Conservation (phyloP, 2,329 filamentous ascomycete genomes). For the Zymoseptoria passerinii region DNA sequence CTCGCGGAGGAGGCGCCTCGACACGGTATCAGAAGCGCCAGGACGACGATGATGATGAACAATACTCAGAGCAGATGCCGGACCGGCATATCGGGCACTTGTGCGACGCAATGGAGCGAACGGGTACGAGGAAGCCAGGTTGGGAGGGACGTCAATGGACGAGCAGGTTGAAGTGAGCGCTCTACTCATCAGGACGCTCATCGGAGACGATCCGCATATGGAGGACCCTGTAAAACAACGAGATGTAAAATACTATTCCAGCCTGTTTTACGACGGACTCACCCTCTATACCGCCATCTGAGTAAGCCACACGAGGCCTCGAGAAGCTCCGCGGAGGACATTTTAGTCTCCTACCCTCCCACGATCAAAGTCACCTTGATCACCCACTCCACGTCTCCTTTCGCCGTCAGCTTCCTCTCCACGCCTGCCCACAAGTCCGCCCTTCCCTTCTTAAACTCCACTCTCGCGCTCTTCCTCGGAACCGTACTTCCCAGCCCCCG, state of each 20-base stretch:
- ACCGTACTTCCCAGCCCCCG: background rate
- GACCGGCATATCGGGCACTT: too few species aligned
- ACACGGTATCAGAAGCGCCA: background rate
- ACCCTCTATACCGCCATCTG: too few species aligned
- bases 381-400: conserved; percentile 11
- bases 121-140: too few species aligned
- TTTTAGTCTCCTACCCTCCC: background rate
- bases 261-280: too few species aligned
- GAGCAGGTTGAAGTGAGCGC: too few species aligned
- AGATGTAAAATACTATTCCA: background rate
- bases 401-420: conserved; percentile 2
- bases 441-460: conserved; percentile 14
- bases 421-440: conserved; percentile 10
- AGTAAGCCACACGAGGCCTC: too few species aligned
- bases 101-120: too few species aligned
- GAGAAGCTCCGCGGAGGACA: too few species aligned
- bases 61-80: background rate
- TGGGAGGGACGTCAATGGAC: too few species aligned
- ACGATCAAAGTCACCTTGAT: conserved; percentile 8
- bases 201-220: background rate
- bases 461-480: conserved; percentile 2
- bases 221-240: background rate
- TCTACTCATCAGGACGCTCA: background rate
- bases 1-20: background rate
- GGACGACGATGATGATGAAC: background rate